phyloP scores from a whole-genome alignment of 176 grass and related monocot genomes.

The Oryza officinalis region DNA sequence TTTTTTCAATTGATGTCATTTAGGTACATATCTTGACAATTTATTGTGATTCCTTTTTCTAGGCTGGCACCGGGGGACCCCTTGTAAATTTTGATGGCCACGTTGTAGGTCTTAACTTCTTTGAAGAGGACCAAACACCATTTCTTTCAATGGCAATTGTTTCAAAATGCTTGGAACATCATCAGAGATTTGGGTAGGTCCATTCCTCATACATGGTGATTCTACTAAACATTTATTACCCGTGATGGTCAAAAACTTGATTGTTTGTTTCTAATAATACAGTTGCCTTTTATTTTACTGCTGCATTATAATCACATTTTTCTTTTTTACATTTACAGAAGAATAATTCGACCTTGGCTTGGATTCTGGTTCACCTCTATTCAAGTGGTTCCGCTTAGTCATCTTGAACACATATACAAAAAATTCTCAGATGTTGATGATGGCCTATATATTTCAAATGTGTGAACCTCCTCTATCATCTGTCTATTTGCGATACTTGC shows the following conservation, averaged over 20 bases:
- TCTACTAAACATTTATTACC: too few species aligned
- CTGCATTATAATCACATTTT: background rate
- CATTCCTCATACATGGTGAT: background rate
- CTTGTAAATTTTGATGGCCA: constrained; percentile 1
- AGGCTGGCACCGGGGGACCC: constrained; percentile 6
- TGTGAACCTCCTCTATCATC: background rate
- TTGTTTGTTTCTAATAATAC: too few species aligned
- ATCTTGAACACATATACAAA: background rate
- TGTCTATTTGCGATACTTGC: background rate
- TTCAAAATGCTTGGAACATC: background rate
- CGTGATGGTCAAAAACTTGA: too few species aligned
- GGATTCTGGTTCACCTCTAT: background rate
- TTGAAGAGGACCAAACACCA: background rate
- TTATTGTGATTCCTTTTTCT: background rate
- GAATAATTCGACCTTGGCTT: constrained; percentile 11
- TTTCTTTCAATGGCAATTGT: constrained; percentile 19
- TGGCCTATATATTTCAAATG: constrained; percentile 5
- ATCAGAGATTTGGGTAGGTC: background rate
- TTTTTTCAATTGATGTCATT: background rate
- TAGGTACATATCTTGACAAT: background rate
- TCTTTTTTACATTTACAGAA: background rate
- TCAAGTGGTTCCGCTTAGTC: background rate
- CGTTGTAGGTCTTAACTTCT: constrained; percentile 25
- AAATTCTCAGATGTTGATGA: background rate
- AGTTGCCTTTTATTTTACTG: too few species aligned